A percentile compares a stretch with the other conserved stretches of the same genome.
phyloP scores from a whole-genome alignment of 1,139 yeast species.

The Spathaspora jeffriesii region DNA sequence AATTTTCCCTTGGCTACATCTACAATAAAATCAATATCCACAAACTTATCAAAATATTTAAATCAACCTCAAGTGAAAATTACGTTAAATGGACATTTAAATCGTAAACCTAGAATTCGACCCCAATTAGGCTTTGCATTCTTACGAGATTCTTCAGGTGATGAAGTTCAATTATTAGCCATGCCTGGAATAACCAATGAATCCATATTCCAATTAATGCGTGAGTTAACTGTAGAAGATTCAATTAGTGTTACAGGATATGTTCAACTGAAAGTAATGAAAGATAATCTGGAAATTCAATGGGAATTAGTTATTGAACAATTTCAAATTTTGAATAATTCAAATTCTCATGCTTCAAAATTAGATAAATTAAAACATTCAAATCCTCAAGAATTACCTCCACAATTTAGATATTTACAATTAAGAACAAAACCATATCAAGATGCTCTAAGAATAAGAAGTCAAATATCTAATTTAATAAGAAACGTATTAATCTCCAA shows the following conservation, averaged over 20 bases:
- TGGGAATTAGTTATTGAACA: conserved; percentile 61
- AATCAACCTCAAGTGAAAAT: conserved; percentile 18
- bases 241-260: conserved; percentile 71
- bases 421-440: conserved; percentile 67
- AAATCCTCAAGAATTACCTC: conserved; percentile 61
- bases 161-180: conserved; percentile 60
- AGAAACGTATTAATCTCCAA: conserved; percentile 47
- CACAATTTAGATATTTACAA: conserved; percentile 80
- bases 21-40: conserved; percentile 18
- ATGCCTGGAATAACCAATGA: conserved; percentile 42
- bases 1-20: conserved; percentile 41
- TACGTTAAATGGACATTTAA: conserved; percentile 77
- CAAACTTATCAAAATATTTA: conserved; percentile 15
- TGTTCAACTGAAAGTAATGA: conserved; percentile 34
- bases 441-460: conserved; percentile 57
- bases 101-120: conserved; percentile 60
- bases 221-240: conserved; percentile 64
- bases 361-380: conserved; percentile 57
- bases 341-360: conserved; percentile 71
- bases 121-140: conserved; percentile 63
- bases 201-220: conserved; percentile 40
- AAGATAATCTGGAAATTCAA: conserved; percentile 15
- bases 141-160: conserved; percentile 73
- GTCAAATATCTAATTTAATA: conserved; percentile 57
- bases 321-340: conserved; percentile 61